A percentile compares a stretch with the other conserved stretches of the same genome.
phyloP scores from a whole-genome alignment of 2,329 filamentous ascomycete species.

The Amesomyces nigricolor region DNA sequence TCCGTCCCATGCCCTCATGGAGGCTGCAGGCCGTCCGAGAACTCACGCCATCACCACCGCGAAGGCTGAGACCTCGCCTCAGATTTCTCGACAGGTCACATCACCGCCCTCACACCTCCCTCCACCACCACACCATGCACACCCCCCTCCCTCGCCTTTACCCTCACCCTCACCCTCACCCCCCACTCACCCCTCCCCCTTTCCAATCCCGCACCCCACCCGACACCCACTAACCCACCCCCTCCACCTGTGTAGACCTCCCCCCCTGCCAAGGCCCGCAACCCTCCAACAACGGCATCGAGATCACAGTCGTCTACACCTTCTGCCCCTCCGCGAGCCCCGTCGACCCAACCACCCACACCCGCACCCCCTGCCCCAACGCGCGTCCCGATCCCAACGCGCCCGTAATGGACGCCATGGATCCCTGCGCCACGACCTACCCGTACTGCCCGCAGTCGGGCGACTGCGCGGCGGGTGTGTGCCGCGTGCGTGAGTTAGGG shows the following conservation, averaged over 20 bases:
- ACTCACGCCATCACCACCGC: too few relatives aligned
- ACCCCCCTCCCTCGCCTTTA: not conserved
- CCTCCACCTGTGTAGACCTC: slow-evolving; percentile 28
- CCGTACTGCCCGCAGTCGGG: slow-evolving; percentile 37
- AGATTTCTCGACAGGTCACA: too few relatives aligned
- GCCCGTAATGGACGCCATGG: slow-evolving; percentile 22
- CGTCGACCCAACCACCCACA: slow-evolving; percentile 27
- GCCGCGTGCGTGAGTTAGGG: slow-evolving; percentile 44
- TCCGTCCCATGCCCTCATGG: not conserved
- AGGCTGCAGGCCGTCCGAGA: too few relatives aligned
- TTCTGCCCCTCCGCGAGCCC: slow-evolving; percentile 37
- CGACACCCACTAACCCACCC: not conserved
- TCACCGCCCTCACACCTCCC: too few relatives aligned
- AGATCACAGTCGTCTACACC: slow-evolving; percentile 39
- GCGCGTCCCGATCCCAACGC: slow-evolving; percentile 19
- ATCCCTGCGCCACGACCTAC: slow-evolving; percentile 31
- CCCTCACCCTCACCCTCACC: not conserved
- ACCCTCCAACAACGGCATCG: slow-evolving; percentile 24
- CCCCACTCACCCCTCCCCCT: too few relatives aligned
- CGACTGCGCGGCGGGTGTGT: slow-evolving; percentile 43
- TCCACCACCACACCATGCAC: too few relatives aligned
- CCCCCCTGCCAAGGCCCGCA: slow-evolving; percentile 36
- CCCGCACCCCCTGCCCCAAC: slow-evolving; percentile 23
- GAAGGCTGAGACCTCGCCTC: too few relatives aligned
- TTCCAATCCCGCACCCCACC: not conserved